Evolutionary conservation across 805 yeast species (phyloP), one percentile per base, ranked within the genome.

Genomic region (Myxozyma melibiosi): DNA sequence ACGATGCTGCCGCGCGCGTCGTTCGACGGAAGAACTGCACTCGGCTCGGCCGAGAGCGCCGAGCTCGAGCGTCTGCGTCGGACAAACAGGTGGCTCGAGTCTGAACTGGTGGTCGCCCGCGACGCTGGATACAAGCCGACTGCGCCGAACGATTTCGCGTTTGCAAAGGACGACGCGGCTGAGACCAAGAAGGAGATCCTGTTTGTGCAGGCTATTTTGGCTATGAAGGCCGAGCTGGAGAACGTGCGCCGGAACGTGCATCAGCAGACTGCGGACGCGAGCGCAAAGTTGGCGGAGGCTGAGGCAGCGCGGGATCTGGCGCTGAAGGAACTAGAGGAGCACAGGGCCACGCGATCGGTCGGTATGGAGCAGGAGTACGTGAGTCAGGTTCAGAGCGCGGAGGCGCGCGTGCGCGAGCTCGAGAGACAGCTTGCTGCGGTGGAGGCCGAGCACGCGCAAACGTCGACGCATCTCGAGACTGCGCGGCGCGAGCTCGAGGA

Each of bases 51-150:
- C 8, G 50, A 45, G 22, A 34, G 22, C 37, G 22, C 40, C 14
- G 63, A 59, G 20, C 25, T 59, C 13, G 58, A 56, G 39, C 41
- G 52, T 11, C 39, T 57, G 11, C 55, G 62, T 4, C 40, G 46
- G 3, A 40, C 55, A 13, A 59, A 57, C 48, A 51, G 54, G 38
- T 65, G 67, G 67, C 61, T 57, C 25, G 62, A 64, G 41, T 35
- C 63, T 14, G 67, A 65, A 46, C 59, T 65, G 11, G 47, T 54
- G 30, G 34, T 64, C 16, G 67, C 67, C 14, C 62, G 66, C 11
- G 53, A 62, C 34, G 56, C 60, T 11, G 65, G 67, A 2, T 62
- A 63, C 41, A 50, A 46, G 33, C 41, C 51, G 4, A 34, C 47
- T 13, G 28, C 27, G 4, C 43, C 64, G 22, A 33, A 48, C 11